Evolutionary conservation across 805 yeast species (phyloP).

Genomic region (Lachancea sp.): DNA sequence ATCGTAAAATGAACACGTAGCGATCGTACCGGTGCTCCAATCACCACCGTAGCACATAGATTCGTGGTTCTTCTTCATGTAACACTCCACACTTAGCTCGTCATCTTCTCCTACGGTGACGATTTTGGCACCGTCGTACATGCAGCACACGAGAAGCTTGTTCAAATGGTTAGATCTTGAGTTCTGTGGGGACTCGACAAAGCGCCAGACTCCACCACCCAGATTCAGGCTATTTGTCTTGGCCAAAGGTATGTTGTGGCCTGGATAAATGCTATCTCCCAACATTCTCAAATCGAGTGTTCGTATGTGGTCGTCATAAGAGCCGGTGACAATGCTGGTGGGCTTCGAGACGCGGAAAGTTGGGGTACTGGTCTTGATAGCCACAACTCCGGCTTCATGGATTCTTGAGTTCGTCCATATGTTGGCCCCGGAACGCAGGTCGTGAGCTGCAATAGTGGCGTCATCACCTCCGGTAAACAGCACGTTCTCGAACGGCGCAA

Average conservation of each 20-base stretch:
- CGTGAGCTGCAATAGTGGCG: constrained; percentile 66
- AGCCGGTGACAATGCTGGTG: constrained; percentile 57
- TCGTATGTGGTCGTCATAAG: constrained; percentile 79
- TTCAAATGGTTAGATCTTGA: constrained; percentile 25
- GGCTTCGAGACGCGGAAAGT: constrained; percentile 23
- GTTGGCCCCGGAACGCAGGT: constrained; percentile 38
- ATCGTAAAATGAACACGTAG: constrained; percentile 91
- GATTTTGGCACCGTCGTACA: constrained; percentile 91
- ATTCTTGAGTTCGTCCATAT: constrained; percentile 41
- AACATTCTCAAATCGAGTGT: constrained; percentile 60
- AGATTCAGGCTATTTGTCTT: constrained; percentile 41
- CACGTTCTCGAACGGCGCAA: constrained; percentile 46
- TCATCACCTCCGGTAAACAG: constrained; percentile 92
- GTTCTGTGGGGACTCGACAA: constrained; percentile 51
- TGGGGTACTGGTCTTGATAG: constrained; percentile 47
- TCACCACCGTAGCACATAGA: constrained; percentile 97
- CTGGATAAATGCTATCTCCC: constrained; percentile 40
- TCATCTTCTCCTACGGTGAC: constrained; percentile 39
- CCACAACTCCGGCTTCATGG: constrained; percentile 89
- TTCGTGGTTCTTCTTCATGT: constrained; percentile 62
- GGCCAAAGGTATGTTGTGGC: constrained; percentile 45
- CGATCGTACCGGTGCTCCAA: constrained; percentile 58
- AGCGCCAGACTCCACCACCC: constrained; percentile 95
- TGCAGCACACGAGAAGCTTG: constrained; percentile 72
- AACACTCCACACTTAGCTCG: constrained; percentile 16